Evolutionary conservation across 257 asterid species (phyloP).

Genomic region (Striga asiatica): DNA sequence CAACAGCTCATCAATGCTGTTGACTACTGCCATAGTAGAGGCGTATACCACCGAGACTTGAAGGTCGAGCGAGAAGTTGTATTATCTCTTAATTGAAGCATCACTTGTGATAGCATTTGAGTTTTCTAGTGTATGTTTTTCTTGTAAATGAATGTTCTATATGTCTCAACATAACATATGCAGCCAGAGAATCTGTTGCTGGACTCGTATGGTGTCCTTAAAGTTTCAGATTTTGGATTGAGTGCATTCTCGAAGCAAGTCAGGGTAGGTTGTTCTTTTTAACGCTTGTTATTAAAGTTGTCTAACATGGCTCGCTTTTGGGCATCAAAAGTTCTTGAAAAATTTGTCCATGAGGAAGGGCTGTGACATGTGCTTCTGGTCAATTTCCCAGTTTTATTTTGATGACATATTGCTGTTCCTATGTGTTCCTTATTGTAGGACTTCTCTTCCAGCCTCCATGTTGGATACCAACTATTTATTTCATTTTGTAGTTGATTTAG

Average conservation of each 20-base stretch:
- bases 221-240: conserved; percentile 78
- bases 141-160: neutral
- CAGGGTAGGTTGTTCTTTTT: conserved; percentile 44
- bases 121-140: too few relatives aligned
- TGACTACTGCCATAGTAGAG: conserved; percentile 88
- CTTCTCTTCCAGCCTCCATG: neutral
- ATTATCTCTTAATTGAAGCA: neutral
- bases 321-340: neutral
- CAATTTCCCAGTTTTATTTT: neutral
- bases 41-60: conserved; percentile 74
- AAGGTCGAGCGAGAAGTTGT: conserved; percentile 30
- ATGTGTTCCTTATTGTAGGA: conserved; percentile 1
- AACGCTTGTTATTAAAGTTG: too few relatives aligned
- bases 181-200: conserved; percentile 86
- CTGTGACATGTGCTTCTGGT: neutral
- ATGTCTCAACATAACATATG: conserved; percentile 11
- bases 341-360: neutral
- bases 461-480: neutral
- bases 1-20: conserved; percentile 84
- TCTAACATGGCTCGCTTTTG: too few relatives aligned
- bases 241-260: conserved; percentile 74
- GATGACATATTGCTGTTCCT: neutral
- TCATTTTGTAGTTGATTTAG: neutral
- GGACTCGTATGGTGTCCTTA: conserved; percentile 50
- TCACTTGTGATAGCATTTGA: too few relatives aligned